phyloP scores from a whole-genome alignment of 331 rosid genomes.

The Erythrophleum ivorense region DNA sequence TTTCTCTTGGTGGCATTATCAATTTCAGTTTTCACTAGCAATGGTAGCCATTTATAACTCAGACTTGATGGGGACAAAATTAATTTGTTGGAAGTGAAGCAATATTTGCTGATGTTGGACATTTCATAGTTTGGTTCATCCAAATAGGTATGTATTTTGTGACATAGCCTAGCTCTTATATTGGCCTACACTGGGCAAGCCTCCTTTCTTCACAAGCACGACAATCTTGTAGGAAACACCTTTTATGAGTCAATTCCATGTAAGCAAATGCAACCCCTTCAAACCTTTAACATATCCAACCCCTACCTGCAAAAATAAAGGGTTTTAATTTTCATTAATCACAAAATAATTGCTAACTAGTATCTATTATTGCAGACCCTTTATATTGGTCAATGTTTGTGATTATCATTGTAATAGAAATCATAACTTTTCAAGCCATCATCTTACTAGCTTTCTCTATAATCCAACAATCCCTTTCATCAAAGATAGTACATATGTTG shows the following conservation, averaged over 20 bases:
- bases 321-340: neutral
- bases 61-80: neutral
- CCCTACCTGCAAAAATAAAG: too few relatives aligned
- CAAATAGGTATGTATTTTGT: constrained; percentile 76
- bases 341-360: neutral
- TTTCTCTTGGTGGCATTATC: constrained; percentile 78
- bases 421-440: constrained; percentile 82
- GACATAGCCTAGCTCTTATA: constrained; percentile 70
- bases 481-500: constrained; percentile 74
- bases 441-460: constrained; percentile 74
- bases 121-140: constrained; percentile 66
- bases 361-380: constrained; percentile 38
- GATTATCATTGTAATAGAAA: constrained; percentile 60
- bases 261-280: constrained; percentile 10
- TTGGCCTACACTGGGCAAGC: constrained; percentile 75
- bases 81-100: constrained; percentile 70
- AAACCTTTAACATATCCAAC: neutral
- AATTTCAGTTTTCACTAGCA: neutral
- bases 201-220: constrained; percentile 66
- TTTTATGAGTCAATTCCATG: constrained; percentile 74
- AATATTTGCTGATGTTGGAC: constrained; percentile 83
- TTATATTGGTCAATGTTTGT: constrained; percentile 82
- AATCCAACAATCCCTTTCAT: constrained; percentile 63
- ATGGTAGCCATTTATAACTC: neutral
- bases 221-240: constrained; percentile 43